phyloP scores from a whole-genome alignment of 2,329 filamentous ascomycete genomes.

The Alternaria triticina region DNA sequence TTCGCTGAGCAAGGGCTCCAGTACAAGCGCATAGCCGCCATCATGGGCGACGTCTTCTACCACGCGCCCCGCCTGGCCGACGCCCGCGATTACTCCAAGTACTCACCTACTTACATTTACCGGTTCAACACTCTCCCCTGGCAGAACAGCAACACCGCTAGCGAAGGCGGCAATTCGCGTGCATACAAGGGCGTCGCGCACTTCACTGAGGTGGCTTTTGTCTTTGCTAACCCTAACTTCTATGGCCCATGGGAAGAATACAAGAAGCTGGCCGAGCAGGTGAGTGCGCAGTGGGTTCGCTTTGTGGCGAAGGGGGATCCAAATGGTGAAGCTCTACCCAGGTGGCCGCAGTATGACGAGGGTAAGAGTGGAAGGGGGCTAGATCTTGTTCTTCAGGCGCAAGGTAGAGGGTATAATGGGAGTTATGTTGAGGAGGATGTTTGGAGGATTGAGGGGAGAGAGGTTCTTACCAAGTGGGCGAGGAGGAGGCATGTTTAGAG shows the following conservation, averaged over 20 bases:
- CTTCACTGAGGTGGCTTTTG: conserved; percentile 59
- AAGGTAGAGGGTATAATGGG: conserved; percentile 50
- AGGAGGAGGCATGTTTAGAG: conserved; percentile 46
- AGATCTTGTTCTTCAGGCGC: conserved; percentile 56
- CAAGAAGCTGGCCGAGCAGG: conserved; percentile 50
- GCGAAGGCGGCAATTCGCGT: conserved; percentile 52
- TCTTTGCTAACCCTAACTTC: conserved; percentile 53
- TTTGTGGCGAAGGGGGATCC: conserved; percentile 51
- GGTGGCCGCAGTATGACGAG: conserved; percentile 53
- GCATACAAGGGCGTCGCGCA: conserved; percentile 59
- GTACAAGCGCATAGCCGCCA: conserved; percentile 62
- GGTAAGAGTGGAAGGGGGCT: conserved; percentile 42
- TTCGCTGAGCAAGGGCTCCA: conserved; percentile 49
- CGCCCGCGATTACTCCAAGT: conserved; percentile 55
- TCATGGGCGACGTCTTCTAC: conserved; percentile 62
- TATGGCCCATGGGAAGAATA: conserved; percentile 50
- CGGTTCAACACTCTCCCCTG: conserved; percentile 61
- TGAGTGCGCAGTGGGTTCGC: conserved; percentile 55
- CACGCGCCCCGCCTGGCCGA: conserved; percentile 59
- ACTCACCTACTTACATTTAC: conserved; percentile 64
- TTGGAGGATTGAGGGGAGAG: conserved; percentile 53
- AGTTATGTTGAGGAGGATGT: conserved; percentile 52
- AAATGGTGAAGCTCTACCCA: conserved; percentile 44
- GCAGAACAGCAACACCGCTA: conserved; percentile 31
- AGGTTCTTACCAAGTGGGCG: conserved; percentile 45